Base-by-base conservation (phyloP, 331 rosid genomes). In the Stylosanthes scabra region DNA sequence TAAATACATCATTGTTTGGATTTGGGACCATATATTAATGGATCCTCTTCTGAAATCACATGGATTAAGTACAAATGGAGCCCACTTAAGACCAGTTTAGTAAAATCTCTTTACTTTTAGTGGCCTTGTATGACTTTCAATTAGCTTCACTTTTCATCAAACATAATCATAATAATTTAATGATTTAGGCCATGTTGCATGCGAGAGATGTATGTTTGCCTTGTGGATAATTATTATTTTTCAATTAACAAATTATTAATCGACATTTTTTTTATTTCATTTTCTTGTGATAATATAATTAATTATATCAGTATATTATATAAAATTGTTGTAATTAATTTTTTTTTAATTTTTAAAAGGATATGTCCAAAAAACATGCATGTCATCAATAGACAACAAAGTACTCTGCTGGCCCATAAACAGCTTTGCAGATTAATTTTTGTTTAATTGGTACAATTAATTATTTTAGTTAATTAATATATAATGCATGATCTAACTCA, bases 111-210 rank as follows among this genome's bases (percentile, higher is more conserved):
- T 11, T 60, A 71, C 39, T 54, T 58, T 77, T 13, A 42, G 61
- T 57, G 80, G 79, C 85, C 84, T 72, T 59, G 77, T 70, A 59
- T 74, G 70, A 79, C 51, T 68, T 75, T 80, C 79, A 80, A 77
- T 82, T 74, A 84, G 70, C 82, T 56, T 68, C 4, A 8, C 60
- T 54, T 46, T 77, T 79, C 63, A 47, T 52, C 47, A 49, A 72
- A n/a, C n/a, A 63, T 58, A 77, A 66, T 62, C n/a, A 12, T 11
- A 72, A 59, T 66, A 75, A 75, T 75, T 79, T 63, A 51, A 79
- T 74, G 44, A 77, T 77, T 63, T 73, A 79, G 81, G 81, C 79
- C 85, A 86, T 76, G 85, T 82, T 82, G 85, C 75, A 61, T 71
- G 85, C 72, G 67, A 71, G 74, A 71, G 78, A 66, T 72, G n/a